phyloP scores from a whole-genome alignment of 139 green algal species.

The Volvox reticuliferus region DNA sequence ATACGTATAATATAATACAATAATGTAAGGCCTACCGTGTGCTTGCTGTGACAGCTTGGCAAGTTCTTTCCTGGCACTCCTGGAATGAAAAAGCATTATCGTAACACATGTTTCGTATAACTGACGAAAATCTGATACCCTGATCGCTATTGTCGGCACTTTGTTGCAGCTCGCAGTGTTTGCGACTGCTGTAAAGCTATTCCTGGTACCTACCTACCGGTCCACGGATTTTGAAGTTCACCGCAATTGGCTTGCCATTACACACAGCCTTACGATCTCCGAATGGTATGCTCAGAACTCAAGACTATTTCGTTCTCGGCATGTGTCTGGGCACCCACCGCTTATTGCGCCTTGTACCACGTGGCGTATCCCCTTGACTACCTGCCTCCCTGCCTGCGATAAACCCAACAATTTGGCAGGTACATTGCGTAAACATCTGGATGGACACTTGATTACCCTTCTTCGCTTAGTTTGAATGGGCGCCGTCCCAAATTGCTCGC shows the following conservation, averaged over 20 bases:
- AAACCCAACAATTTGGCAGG: constrained; percentile 60
- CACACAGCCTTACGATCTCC: constrained; percentile 75
- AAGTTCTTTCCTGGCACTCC: no score
- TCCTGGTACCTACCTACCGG: constrained; percentile 89
- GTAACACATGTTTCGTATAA: background rate
- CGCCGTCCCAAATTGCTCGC: constrained; percentile 73
- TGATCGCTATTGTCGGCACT: background rate
- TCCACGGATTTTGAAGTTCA: constrained; percentile 98
- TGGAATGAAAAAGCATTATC: no score
- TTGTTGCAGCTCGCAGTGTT: constrained; percentile 46
- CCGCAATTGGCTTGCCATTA: constrained; percentile 97
- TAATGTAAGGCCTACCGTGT: no score
- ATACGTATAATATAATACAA: no score
- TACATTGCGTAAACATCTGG: constrained; percentile 88
- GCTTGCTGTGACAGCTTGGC: no score
- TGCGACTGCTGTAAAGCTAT: constrained; percentile 73
- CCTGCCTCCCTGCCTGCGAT: no score
- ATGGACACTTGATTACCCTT: constrained; percentile 99
- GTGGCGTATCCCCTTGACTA: no score
- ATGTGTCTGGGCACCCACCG: no score
- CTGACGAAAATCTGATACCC: no score
- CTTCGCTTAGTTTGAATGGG: constrained; percentile 95
- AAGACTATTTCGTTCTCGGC: background rate
- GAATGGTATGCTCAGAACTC: constrained; percentile 70
- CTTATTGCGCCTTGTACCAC: no score